Conservation (phyloP, 805 yeast species). For the Nakazawaea pomicola region DNA sequence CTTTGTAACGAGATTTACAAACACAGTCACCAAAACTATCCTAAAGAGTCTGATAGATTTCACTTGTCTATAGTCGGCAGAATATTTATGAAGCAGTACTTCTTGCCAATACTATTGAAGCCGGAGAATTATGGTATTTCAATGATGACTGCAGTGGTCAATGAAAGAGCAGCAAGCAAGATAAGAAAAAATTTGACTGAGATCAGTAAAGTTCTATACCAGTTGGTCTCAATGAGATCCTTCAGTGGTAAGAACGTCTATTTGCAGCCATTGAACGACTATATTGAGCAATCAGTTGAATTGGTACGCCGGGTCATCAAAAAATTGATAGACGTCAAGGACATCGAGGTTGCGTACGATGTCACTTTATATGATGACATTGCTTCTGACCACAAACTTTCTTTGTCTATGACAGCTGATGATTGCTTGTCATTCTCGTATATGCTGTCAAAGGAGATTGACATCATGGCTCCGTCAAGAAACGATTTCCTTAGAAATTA, state of each 20-base stretch:
- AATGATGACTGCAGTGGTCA: conserved; percentile 4
- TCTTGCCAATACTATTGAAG: conserved; percentile 38
- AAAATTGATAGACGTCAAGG: conserved; percentile 47
- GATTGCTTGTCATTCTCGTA: conserved; percentile 42
- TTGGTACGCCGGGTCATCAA: conserved; percentile 40
- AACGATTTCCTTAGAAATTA: conserved; percentile 37
- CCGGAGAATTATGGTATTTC: conserved; percentile 59
- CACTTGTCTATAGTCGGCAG: conserved; percentile 66
- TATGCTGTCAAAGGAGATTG: conserved; percentile 36
- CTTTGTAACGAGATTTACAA: conserved; percentile 41
- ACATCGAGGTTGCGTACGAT: conserved; percentile 54
- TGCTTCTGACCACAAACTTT: conserved; percentile 40
- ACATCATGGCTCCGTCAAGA: conserved; percentile 37
- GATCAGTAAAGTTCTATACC: conserved; percentile 55
- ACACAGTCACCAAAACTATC: conserved; percentile 34
- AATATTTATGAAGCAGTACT: conserved; percentile 49
- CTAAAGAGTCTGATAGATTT: conserved; percentile 54
- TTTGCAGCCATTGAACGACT: conserved; percentile 77
- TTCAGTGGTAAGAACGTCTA: conserved; percentile 60
- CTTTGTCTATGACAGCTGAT: conserved; percentile 35
- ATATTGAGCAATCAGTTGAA: conserved; percentile 46
- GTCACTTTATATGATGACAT: conserved; percentile 69
- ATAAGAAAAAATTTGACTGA: conserved; percentile 47
- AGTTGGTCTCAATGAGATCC: conserved; percentile 62
- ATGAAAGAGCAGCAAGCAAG: conserved; percentile 9